phyloP scores from a whole-genome alignment of 306 rosid species.

The Cicer bijugum region DNA sequence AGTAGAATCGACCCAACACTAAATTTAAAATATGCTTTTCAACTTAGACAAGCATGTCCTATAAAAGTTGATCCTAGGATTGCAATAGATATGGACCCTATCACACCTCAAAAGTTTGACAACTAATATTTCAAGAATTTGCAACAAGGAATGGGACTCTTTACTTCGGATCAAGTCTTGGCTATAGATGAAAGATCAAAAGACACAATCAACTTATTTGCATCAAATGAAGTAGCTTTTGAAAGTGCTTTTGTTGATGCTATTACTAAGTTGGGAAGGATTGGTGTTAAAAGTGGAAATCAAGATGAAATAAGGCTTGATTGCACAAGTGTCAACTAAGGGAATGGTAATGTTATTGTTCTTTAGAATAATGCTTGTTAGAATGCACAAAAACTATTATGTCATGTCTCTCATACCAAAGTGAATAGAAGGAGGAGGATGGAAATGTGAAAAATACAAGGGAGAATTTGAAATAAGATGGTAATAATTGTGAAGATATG shows the following conservation, averaged over 20 bases:
- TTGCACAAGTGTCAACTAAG: constrained; percentile 43
- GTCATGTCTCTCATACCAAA: no score
- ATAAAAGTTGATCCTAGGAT: constrained; percentile 61
- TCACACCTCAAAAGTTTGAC: constrained; percentile 65
- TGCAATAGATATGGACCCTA: constrained; percentile 76
- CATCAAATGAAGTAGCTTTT: constrained; percentile 63
- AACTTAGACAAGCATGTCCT: constrained; percentile 68
- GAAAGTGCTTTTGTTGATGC: constrained; percentile 63
- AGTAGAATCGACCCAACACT: constrained; percentile 70
- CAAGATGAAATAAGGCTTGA: constrained; percentile 75
- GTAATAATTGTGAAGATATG: no score
- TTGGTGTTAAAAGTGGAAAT: constrained; percentile 71
- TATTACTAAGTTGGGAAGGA: constrained; percentile 75
- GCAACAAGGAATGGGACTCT: constrained; percentile 75
- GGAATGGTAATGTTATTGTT: no score
- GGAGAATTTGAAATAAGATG: no score
- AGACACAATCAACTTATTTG: constrained; percentile 67
- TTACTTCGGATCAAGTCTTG: constrained; percentile 76
- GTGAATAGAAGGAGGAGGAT: no score
- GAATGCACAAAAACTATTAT: no score
- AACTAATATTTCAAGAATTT: constrained; percentile 83
- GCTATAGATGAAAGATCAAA: constrained; percentile 70
- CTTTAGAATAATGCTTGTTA: no score
- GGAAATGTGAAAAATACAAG: no score
- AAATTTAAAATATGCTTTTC: constrained; percentile 58